A percentile compares a stretch with the other conserved stretches of the same genome.
These are phyloP conservation scores for Serendipita indica DNA, from an alignment of 768 basidiomycete species.

Conservation along the genomic window DNA sequence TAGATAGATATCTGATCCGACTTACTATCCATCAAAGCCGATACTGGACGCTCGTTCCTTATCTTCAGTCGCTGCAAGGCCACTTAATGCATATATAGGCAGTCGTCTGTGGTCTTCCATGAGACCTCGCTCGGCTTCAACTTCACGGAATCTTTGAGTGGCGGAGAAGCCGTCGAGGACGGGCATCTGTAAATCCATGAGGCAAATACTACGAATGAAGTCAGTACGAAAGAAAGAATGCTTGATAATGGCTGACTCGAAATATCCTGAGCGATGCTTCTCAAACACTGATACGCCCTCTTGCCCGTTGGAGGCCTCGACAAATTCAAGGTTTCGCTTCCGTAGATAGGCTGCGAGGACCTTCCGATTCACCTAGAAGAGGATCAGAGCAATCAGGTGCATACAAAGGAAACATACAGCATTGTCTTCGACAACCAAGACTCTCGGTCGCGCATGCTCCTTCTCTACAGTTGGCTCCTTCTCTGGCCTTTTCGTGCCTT, in stretches of 20 bases:
- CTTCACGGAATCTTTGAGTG: neutral
- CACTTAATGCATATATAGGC: neutral
- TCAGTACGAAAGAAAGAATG: neutral
- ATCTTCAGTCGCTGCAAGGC: neutral
- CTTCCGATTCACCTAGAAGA: neutral
- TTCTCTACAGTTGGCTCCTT: neutral
- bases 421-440: conserved; percentile 4
- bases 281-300: neutral
- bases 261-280: neutral
- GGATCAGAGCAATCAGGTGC: neutral
- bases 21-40: neutral
- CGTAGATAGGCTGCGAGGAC: neutral
- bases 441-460: neutral
- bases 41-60: neutral
- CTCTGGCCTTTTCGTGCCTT: neutral
- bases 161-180: conserved; percentile 1
- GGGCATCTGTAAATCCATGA: conserved; percentile 7
- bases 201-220: neutral
- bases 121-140: neutral
- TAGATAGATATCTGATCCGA: neutral
- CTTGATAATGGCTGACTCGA: no score
- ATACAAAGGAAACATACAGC: neutral
- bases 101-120: neutral
- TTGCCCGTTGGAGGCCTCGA: neutral
- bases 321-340: neutral